Base-by-base conservation (phyloP, 352 stramenopile species). In the Lagenidium sp. region DNA sequence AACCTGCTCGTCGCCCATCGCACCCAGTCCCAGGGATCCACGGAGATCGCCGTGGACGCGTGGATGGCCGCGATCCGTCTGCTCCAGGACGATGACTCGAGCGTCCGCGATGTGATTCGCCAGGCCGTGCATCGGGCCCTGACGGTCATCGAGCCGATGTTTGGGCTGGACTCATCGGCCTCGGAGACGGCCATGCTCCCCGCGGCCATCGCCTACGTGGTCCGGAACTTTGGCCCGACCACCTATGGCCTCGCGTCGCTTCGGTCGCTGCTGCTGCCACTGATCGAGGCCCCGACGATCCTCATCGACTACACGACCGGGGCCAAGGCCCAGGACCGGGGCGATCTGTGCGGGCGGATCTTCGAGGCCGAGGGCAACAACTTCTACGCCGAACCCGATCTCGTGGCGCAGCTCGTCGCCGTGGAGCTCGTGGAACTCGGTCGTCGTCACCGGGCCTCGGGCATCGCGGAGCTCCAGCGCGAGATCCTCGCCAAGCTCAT, bases 291-390 rank as follows among this genome's bases (percentile, higher is more conserved):
- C 0, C 53, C 58, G 1, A 53, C 41, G 2, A 40, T 77, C 24
- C 53, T 90, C 10, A 29, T 53, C 4, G 57, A 78, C 15, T 83
- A 77, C 44, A 39, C 62, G 25, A 57, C 55, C 16, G 62, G 68
- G 12, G 47, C 52, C 25, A 73, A 68, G 36, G 57, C 60, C 0
- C 55, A 69, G 36, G 66, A 82, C 37, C 75, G 63, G 55, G 60
- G 72, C 24, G 59, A 85, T 34, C 47, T 87, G 6, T 82, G 67
- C 40, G 60, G 63, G 35, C 69, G 70, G 31, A 90, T 90, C 43
- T 90, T 90, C 39, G 78, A 90, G 42, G 63, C 72, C 6, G 78
- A 90, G 51, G 84, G 71, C 54, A 78, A 60, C 53, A 90, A 90
- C 44, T 90, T 82, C 45, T 90, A 82, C 40, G 69, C 63, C 22